These are phyloP conservation scores for Scalesia atractyloides DNA, from an alignment of 129 eudicot genomes.

Conservation along the genomic window DNA sequence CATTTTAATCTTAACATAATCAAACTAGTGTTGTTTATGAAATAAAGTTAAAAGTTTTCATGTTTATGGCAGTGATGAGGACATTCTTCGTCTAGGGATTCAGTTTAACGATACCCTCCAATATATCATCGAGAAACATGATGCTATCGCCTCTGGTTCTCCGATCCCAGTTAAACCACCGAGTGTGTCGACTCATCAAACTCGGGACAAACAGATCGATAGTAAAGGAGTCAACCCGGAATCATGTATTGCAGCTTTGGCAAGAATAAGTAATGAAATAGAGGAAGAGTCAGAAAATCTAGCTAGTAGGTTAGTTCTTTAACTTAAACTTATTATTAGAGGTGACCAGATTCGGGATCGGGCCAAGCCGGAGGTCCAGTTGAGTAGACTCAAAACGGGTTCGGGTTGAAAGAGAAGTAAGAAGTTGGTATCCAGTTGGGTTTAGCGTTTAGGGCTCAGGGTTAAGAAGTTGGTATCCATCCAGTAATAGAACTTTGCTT, in stretches of 20 bases:
- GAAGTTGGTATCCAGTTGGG: not conserved
- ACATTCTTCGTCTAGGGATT: conserved; percentile 74
- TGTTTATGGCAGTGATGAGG: conserved; percentile 70
- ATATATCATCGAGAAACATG: conserved; percentile 69
- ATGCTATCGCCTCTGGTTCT: conserved; percentile 81
- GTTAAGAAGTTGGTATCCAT: not conserved
- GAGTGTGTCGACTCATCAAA: conserved; percentile 13
- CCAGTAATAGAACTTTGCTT: not conserved
- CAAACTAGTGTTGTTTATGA: not conserved
- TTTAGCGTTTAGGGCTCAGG: no score
- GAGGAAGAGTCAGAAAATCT: conserved; percentile 68
- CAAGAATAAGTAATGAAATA: conserved; percentile 45
- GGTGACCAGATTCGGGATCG: not conserved
- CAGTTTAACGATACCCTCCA: conserved; percentile 71
- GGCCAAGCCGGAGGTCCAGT: no score
- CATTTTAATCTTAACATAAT: not conserved
- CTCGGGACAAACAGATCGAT: conserved; percentile 38
- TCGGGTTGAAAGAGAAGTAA: not conserved
- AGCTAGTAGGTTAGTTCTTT: conserved; percentile 56
- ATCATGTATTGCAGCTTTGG: conserved; percentile 36
- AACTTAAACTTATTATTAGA: not conserved
- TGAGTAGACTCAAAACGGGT: not conserved
- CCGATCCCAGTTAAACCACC: conserved; percentile 50
- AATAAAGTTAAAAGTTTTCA: not conserved
- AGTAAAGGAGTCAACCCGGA: conserved; percentile 24